phyloP scores from a whole-genome alignment of 75 land plant genomes.

The Gnetum montanum region DNA sequence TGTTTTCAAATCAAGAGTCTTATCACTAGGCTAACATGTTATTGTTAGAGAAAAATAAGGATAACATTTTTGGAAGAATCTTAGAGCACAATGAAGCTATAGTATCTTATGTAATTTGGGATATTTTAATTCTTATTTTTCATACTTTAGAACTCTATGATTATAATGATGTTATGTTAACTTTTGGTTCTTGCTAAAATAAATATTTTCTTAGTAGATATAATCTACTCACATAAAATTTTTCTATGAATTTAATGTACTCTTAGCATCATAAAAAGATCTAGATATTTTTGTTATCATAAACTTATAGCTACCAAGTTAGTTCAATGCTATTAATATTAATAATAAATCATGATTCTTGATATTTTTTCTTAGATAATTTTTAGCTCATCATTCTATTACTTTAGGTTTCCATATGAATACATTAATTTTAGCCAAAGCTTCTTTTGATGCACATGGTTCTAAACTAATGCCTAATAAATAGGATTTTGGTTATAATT shows the following conservation, averaged over 20 bases:
- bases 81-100: no score
- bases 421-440: constrained; percentile 5
- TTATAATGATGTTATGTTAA: no score
- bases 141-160: no score
- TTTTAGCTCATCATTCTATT: constrained; percentile 7
- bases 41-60: no score
- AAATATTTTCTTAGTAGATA: not conserved
- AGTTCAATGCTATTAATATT: not conserved
- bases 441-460: constrained; percentile 7
- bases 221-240: not conserved
- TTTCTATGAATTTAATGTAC: constrained; percentile 4
- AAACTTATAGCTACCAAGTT: not conserved
- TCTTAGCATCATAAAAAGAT: not conserved
- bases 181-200: not conserved
- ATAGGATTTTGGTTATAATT: not conserved
- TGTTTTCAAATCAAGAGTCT: no score
- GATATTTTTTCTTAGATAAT: constrained; percentile 1
- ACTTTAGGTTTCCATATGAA: constrained; percentile 2
- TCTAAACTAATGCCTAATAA: constrained; percentile 7
- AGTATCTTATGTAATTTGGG: no score
- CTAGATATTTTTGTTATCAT: not conserved
- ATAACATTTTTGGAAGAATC: no score
- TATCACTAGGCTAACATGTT: no score
- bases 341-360: not conserved
- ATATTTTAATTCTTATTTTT: no score